Conservation (phyloP, 2,329 filamentous ascomycete genomes). For the Pseudogymnoascus sp. region DNA sequence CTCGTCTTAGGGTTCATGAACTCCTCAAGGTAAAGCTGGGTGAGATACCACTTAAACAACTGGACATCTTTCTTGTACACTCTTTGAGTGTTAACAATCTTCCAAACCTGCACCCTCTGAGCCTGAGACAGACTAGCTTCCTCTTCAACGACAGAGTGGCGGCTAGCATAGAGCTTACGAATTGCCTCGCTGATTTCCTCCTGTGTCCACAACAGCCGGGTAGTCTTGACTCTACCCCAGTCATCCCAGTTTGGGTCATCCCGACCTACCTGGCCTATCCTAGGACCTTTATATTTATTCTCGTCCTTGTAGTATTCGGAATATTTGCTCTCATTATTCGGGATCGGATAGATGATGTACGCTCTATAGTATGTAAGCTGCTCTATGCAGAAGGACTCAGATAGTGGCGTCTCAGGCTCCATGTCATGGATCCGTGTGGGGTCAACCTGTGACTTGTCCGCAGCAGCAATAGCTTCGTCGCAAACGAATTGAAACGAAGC, state of each 20-base stretch:
- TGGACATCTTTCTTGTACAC: conserved; percentile 19
- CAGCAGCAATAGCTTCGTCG: not conserved
- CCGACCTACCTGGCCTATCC: too few relatives aligned
- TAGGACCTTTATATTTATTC: too few relatives aligned
- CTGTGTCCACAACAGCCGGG: too few relatives aligned
- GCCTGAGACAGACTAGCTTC: conserved; percentile 22
- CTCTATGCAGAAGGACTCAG: conserved; percentile 23
- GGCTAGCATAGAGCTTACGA: conserved; percentile 23
- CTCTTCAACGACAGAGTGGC: conserved; percentile 24
- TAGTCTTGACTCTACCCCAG: too few relatives aligned
- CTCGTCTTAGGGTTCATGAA: conserved; percentile 10
- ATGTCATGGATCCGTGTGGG: conserved; percentile 18
- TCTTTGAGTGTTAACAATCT: conserved; percentile 23
- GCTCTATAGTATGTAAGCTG: conserved; percentile 21
- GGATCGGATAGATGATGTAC: too few relatives aligned
- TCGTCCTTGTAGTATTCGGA: too few relatives aligned
- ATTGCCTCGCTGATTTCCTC: conserved; percentile 25
- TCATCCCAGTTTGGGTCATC: too few relatives aligned
- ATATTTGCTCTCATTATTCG: too few relatives aligned
- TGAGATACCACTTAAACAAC: conserved; percentile 26
- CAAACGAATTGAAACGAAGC: not conserved
- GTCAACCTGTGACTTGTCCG: not conserved
- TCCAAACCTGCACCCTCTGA: conserved; percentile 26
- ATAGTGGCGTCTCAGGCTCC: conserved; percentile 17
- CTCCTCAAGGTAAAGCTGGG: conserved; percentile 22